Evolutionary conservation across 352 stramenopile genomes (phyloP), one percentile per base, ranked within the genome.

Genomic region (Phytophthora crassamura): DNA sequence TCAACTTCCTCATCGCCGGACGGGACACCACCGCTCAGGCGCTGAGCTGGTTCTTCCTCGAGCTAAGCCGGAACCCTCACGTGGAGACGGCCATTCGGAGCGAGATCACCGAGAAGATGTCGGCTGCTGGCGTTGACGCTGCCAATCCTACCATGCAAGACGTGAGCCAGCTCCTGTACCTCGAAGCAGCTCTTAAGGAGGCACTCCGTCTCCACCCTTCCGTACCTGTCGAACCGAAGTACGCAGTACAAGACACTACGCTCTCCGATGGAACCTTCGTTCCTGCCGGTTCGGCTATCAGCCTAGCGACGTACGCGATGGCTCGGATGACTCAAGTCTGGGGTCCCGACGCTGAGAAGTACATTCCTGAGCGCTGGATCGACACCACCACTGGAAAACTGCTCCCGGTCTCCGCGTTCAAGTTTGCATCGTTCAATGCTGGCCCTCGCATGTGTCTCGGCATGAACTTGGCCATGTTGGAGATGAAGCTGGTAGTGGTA

Each of bases 1-100:
- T 96, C 22, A 93, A 81, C 57, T 90, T 95, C 62, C 57, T 96
- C 30, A 74, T 95, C 39, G 87, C 85, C 33, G 87, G 87, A 3
- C 74, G 88, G 4, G 85, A 96, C 63, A 88, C 88, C 0, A 93
- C 85, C 1, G 82, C 88, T 7, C 83, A 87, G n/a, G n/a, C n/a
- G n/a, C n/a, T n/a, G n/a, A n/a, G n/a, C n/a, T n/a, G n/a, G n/a
- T 77, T 92, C 54, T 86, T 93, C 47, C 74, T 76, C 56, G 70
- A 72, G 36, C 61, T 95, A n/a, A 59, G 40, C 7, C 51, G 69
- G 16, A 71, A 93, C 40, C 80, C 85, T 12, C 39, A 72, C 2
- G 83, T 89, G 0, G 63, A 79, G 22, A 15, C 35, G 4, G 77
- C 77, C 9, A 74, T 90, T 18, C 65, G 69, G 5, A 40, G 68